Evolutionary conservation across 208 protist genomes (phyloP).

Genomic region (Leishmania gerbilli): DNA sequence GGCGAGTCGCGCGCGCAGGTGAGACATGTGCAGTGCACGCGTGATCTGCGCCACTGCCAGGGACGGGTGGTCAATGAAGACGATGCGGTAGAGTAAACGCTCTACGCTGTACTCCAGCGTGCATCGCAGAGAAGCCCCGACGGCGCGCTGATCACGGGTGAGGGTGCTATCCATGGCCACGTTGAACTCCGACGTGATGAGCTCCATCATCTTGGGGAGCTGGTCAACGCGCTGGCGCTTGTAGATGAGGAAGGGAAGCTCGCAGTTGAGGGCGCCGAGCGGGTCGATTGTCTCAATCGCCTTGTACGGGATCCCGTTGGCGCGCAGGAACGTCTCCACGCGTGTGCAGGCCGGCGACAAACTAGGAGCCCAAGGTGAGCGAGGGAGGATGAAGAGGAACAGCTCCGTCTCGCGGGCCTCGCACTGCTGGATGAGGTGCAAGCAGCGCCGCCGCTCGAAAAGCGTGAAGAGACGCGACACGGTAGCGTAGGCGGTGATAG

Average conservation of each 20-base stretch:
- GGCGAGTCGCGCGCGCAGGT: conserved; percentile 35
- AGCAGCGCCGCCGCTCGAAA: conserved; percentile 28
- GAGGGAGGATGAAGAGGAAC: conserved; percentile 56
- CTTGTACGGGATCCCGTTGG: conserved; percentile 58
- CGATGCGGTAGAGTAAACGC: conserved; percentile 43
- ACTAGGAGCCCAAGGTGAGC: conserved; percentile 47
- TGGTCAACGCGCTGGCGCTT: conserved; percentile 32
- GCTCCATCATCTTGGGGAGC: conserved; percentile 38
- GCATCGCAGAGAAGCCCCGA: conserved; percentile 40
- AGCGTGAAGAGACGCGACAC: conserved; percentile 36
- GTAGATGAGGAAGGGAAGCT: conserved; percentile 58
- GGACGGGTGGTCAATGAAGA: conserved; percentile 43
- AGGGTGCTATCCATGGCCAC: conserved; percentile 46
- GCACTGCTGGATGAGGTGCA: conserved; percentile 28
- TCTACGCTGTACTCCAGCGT: conserved; percentile 50
- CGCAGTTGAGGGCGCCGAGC: conserved; percentile 32
- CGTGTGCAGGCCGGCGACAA: conserved; percentile 48
- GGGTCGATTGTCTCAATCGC: conserved; percentile 42
- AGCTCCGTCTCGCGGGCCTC: conserved; percentile 30
- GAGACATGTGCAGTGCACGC: conserved; percentile 36
- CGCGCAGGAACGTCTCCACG: conserved; percentile 61
- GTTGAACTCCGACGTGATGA: conserved; percentile 41
- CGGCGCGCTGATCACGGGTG: conserved; percentile 39
- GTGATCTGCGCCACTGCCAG: conserved; percentile 40
- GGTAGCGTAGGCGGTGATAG: conserved; percentile 30